phyloP scores from a whole-genome alignment of 768 basidiomycete species.

The Pholiota microspora region DNA sequence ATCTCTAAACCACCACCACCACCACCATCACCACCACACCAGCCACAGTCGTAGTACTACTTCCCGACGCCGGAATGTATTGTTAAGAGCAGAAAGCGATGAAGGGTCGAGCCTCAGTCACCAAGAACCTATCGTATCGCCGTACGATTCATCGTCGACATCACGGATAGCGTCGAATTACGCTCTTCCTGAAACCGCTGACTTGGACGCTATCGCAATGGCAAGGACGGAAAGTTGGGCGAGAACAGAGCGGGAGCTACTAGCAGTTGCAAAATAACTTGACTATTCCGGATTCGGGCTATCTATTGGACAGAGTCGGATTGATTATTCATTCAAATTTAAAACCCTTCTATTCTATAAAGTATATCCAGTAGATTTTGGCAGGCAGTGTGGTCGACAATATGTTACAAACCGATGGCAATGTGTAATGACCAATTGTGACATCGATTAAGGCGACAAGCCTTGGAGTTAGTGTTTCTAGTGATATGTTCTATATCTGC shows the following conservation, averaged over 20 bases:
- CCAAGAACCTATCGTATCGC: not conserved
- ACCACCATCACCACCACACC: slow-evolving; percentile 9
- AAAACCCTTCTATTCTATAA: too few species aligned
- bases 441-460: not conserved
- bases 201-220: not conserved
- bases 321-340: too few species aligned
- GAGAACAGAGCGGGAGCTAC: slow-evolving; percentile 2
- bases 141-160: not conserved
- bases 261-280: not conserved
- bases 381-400: not conserved
- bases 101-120: not conserved
- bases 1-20: slow-evolving; percentile 8
- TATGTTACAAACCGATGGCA: too few species aligned
- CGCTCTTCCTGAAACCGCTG: not conserved
- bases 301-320: not conserved
- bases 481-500: too few species aligned
- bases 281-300: not conserved
- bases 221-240: slow-evolving; percentile 7
- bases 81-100: not conserved
- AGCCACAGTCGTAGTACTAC: not conserved
- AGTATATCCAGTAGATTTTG: not conserved
- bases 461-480: too few species aligned
- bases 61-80: not conserved
- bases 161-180: not conserved
- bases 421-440: not conserved